Evolutionary conservation across 2,329 filamentous ascomycete genomes (phyloP), one percentile per base, ranked within the genome.

Genomic region (Pseudogymnoascus sp.): DNA sequence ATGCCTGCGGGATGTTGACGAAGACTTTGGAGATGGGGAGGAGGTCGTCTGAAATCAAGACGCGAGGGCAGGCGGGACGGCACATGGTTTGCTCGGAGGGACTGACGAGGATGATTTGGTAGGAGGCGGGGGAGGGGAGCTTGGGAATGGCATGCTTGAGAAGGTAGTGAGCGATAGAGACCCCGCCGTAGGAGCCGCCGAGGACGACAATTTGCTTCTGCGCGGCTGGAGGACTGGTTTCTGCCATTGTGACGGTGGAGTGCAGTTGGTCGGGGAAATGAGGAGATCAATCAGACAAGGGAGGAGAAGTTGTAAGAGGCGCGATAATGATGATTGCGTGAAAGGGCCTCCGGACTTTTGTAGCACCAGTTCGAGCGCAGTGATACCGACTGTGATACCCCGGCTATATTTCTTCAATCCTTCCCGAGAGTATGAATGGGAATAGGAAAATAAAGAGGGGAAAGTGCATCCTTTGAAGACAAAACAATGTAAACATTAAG

Each of bases 111-210:
- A 77, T 65, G 40, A 81, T 66, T 37, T 75, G 71, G 65, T 78
- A 79, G 0, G 67, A 62, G 0, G 67, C 59, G 24, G 72, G 70
- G n/a, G 72, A 67, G 1, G 75, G 70, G 0, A 75, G 65, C 60
- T 6, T 63, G 8, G 81, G 78, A 8, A 83, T 54, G 24, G 74
- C 74, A 71, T 84, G 80, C 63, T 78, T 79, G 29, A 82, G 76
- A 29, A 82, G 71, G 65, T 81, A 81, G 65, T 85, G 81, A 1
- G 81, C 79, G 3, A 72, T 75, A 5, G 77, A 78, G 3, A 82
- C 61, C 24, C 81, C 81, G 9, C 70, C 79, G 64, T 79, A 83
- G 8, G 80, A 82, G 17, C 76, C 80, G 24, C 82, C 82, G 1
- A 84, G 70, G 21, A 84, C 74, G 63, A 84, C 70, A 61, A 83